Conservation (phyloP, 169 alveolate genomes). For the Perkinsus chesapeaki region DNA sequence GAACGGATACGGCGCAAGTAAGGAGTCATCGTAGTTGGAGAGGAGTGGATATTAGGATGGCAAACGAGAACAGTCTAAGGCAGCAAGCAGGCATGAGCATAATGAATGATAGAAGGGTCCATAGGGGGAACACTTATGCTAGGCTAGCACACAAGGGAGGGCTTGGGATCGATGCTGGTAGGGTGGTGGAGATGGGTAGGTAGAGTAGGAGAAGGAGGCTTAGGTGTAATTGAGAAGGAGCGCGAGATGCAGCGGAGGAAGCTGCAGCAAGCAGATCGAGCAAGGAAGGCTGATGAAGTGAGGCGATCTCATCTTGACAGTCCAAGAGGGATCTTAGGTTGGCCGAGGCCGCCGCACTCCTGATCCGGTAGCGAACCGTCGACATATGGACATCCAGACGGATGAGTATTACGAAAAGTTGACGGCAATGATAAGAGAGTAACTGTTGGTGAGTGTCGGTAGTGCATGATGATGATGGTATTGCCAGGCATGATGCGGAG, state of each 20-base stretch:
- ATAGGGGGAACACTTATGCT: conserved; percentile 66
- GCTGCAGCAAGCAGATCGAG: background rate
- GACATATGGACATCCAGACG: conserved; percentile 62
- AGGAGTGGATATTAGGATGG: background rate
- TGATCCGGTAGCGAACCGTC: background rate
- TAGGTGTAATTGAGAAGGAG: background rate
- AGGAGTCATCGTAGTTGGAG: background rate
- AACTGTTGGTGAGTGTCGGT: background rate
- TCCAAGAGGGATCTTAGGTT: no score
- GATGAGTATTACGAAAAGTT: conserved; percentile 65
- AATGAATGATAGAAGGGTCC: conserved; percentile 62
- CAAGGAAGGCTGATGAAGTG: background rate
- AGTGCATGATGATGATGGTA: background rate
- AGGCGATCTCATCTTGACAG: background rate
- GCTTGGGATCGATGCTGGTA: background rate
- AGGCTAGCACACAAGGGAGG: background rate
- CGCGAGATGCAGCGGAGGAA: background rate
- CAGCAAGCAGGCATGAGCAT: conserved; percentile 26
- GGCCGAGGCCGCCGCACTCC: no score
- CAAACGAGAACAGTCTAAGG: background rate
- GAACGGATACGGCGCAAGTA: background rate
- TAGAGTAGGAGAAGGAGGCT: background rate
- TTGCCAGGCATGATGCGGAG: conserved; percentile 45
- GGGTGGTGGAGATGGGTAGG: background rate
- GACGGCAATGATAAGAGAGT: conserved; percentile 69